Base-by-base conservation (phyloP, 2,329 filamentous ascomycete genomes). In the Aurifilum marmelostoma region DNA sequence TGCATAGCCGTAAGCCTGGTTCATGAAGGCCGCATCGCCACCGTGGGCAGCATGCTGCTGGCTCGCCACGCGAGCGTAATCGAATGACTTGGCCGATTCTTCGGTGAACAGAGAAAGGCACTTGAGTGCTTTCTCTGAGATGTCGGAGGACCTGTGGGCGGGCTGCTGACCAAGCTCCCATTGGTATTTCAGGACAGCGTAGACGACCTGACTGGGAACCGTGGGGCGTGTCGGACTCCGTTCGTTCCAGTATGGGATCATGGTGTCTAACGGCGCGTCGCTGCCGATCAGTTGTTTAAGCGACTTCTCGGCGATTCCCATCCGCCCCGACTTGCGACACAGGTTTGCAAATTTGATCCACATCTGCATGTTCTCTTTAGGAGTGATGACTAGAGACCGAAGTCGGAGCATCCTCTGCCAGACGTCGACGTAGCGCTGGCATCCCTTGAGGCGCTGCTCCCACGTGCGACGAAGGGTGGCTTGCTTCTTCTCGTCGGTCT, bases 301-400 rank as follows among this genome's bases (percentile, higher is more conserved):
- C 14, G 94, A 97, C 81, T 97, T 97, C 81, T 99, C 96, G 0
- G 96, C 96, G 63, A 99, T 87, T 12, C 96, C 95, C 85, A 95
- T 94, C 39, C 96, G 91, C 69, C 93, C 92, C 59, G 95, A 97
- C 80, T 99, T 99, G 75, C 97, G 92, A 80, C 97, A 99, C 7
- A 99, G 88, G 75, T 98, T 99, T 75, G 96, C 93, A 78, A 97
- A 99, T 78, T 99, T 99, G 83, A 99, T 98, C 90, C 94, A 97
- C 94, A 99, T 99, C 75, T 97, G 92, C 84, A 97, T 93, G 76
- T 97, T 97, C 78, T 99, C 94, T 43, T 89, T 89, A 0, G 97
- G 95, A 0, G 91, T 91, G 71, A 98, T 95, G 69, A 99, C 96
- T 65, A 99, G 85, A 27, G 94, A 92, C 70, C 96, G 90, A 41